Evolutionary conservation across 164 flowering plant genomes (phyloP), one percentile per base, ranked within the genome.

Genomic region (Umbellularia californica): DNA sequence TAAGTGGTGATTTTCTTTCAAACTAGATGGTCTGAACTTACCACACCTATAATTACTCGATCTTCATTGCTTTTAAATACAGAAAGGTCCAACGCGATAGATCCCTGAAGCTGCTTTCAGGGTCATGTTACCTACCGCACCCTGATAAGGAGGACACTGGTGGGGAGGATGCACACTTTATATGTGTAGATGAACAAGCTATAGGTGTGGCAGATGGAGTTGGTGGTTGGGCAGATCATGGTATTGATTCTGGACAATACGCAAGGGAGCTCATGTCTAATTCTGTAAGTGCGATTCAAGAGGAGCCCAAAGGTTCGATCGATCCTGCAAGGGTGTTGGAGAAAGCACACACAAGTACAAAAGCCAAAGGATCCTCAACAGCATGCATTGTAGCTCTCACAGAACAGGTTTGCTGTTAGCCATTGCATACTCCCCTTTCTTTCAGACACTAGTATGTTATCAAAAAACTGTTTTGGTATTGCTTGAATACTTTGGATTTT

Each of bases 151-250:
- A 89, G 80, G 91, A 89, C 77, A 92, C 97, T 60, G 98, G 98
- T 65, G 98, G 98, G 58, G 98, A 95, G 83, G 98, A 95, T 88
- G 97, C 97, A 23, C 98, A 95, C 67, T 95, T 95, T 69, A 90
- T 95, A 60, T 94, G 97, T 78, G 74, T 76, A 3, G 91, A 91
- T 75, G 89, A 90, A 83, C 97, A 91, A 75, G 97, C 96, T 20
- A 85, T 95, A 55, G 98, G 98, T 65, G 97, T 95, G 71, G 98
- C 98, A 65, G 97, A 95, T 88, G 98, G 98, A 83, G 97, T 93
- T 77, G 98, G 98, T 80, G 97, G 97, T 47, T 95, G 98, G 98
- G 97, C 97, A 24, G 97, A 89, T 76, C 83, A 81, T 68, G 98
- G 98, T 58, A 80, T 95, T 79, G 88, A 94, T 88, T 80, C 98